Conservation (phyloP, 208 protist species). For the Angomonas ambiguus region DNA sequence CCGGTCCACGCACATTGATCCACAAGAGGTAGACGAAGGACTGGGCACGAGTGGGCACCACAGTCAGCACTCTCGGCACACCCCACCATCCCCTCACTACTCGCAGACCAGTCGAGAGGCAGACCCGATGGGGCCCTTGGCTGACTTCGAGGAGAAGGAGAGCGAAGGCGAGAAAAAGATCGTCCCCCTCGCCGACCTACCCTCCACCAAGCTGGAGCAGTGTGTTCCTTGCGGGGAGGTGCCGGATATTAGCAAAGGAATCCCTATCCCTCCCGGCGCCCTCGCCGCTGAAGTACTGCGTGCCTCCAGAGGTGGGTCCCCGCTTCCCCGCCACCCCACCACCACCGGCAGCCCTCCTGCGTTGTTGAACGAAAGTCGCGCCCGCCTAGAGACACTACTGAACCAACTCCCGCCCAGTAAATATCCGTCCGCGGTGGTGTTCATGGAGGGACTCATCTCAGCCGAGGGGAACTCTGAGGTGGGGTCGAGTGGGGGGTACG, state of each 20-base stretch:
- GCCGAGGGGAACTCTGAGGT: too few species aligned
- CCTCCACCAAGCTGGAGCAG: neutral
- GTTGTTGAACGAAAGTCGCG: conserved; percentile 14
- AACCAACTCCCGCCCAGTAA: conserved; percentile 42
- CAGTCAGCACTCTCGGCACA: neutral
- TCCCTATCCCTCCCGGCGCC: neutral
- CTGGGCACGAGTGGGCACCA: neutral
- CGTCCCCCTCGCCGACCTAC: neutral
- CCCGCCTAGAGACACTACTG: conserved; percentile 32
- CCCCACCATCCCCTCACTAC: neutral
- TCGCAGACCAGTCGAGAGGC: too few species aligned
- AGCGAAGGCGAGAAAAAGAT: too few species aligned
- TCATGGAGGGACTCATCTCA: conserved; percentile 59
- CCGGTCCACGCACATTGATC: too few species aligned
- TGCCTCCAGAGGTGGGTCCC: too few species aligned
- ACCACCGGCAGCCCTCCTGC: conserved; percentile 8
- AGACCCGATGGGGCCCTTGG: too few species aligned
- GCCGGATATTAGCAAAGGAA: neutral
- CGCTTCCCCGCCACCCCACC: neutral
- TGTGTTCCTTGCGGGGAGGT: neutral
- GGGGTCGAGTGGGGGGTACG: conserved; percentile 14
- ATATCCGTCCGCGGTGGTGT: conserved; percentile 48
- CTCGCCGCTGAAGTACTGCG: too few species aligned
- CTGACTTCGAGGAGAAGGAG: too few species aligned
- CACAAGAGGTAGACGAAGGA: neutral